Evolutionary conservation across 305 asterid genomes (phyloP).

Genomic region (Fraxinus angustifolia): DNA sequence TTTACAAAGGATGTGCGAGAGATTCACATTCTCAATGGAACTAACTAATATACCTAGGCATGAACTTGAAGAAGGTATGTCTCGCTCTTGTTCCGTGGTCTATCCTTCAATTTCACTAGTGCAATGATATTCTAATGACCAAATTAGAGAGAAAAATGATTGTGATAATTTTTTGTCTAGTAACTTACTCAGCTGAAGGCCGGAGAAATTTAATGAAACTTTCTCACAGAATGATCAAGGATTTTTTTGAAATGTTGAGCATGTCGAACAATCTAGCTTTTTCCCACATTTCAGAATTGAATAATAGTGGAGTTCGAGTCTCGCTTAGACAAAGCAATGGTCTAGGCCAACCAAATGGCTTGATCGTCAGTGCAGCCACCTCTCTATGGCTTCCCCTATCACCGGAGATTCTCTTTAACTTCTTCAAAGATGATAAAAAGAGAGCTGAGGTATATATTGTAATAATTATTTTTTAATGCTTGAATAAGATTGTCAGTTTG

Average conservation of each 20-base stretch:
- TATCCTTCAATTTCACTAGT: too few species aligned
- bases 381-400: conserved; percentile 61
- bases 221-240: conserved; percentile 63
- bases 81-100: not conserved
- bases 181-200: conserved; percentile 39
- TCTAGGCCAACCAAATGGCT: conserved; percentile 38
- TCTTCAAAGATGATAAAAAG: conserved; percentile 48
- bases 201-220: conserved; percentile 46
- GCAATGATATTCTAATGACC: too few species aligned
- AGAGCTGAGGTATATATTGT: conserved; percentile 45
- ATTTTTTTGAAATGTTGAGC: conserved; percentile 44
- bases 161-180: conserved; percentile 23
- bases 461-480: not conserved
- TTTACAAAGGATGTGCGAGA: not conserved
- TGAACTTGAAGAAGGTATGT: conserved; percentile 50
- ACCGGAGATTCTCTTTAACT: conserved; percentile 40
- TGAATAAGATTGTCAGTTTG: not conserved
- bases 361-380: conserved; percentile 46
- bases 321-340: conserved; percentile 36
- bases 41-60: conserved; percentile 6
- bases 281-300: conserved; percentile 31
- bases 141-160: not conserved
- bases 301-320: not conserved
- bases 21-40: not conserved
- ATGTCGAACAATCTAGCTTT: conserved; percentile 42